Evolutionary conservation across 2,329 filamentous ascomycete genomes (phyloP).

Genomic region (Zasmidium citrigriseum): DNA sequence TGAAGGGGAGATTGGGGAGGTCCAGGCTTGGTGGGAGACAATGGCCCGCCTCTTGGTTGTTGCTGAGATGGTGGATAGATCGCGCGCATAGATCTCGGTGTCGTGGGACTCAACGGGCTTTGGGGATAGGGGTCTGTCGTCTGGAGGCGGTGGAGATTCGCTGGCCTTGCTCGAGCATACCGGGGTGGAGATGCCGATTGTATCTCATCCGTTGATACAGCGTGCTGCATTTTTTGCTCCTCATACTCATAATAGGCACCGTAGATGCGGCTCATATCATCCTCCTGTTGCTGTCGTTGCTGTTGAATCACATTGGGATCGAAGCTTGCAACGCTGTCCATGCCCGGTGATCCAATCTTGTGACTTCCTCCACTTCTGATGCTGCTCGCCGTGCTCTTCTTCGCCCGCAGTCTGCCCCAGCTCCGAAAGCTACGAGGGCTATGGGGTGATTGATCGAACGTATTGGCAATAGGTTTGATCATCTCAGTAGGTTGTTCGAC

Average conservation of each 20-base stretch:
- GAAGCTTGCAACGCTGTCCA: conserved; percentile 68
- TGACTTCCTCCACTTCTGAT: conserved; percentile 42
- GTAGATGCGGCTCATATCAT: conserved; percentile 88
- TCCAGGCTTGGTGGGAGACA: conserved; percentile 18
- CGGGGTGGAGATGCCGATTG: not conserved
- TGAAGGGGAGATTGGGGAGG: conserved; percentile 15
- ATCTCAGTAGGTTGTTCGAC: conserved; percentile 60
- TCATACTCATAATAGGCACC: conserved; percentile 91
- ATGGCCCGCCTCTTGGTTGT: not conserved
- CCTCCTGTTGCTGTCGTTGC: conserved; percentile 73
- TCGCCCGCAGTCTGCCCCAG: conserved; percentile 29
- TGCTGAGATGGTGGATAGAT: conserved; percentile 45
- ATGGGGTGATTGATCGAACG: conserved; percentile 37
- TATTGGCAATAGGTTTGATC: conserved; percentile 47
- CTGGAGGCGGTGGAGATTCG: conserved; percentile 8
- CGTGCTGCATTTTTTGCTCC: conserved; percentile 35
- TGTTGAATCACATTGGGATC: conserved; percentile 70
- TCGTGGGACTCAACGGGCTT: conserved; percentile 38
- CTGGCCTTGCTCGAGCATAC: not conserved
- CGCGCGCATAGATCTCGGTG: conserved; percentile 43
- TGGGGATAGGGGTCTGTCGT: conserved; percentile 34
- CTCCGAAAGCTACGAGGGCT: conserved; percentile 30
- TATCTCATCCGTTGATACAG: not conserved
- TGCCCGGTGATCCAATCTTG: conserved; percentile 42
- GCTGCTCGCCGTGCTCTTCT: conserved; percentile 30